phyloP scores from a whole-genome alignment of 441 rosid genomes.

The Mallotus japonicus region DNA sequence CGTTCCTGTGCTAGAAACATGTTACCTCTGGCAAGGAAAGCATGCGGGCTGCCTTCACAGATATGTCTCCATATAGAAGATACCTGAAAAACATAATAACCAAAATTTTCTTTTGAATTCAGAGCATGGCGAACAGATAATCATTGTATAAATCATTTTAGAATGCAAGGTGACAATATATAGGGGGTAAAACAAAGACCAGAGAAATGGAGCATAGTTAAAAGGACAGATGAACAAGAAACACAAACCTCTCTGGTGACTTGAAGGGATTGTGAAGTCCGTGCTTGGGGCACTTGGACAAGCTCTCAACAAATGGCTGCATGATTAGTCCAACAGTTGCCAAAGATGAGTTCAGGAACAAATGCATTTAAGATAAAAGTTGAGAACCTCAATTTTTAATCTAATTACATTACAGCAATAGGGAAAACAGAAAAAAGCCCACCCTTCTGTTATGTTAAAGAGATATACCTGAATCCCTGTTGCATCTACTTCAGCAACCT shows the following conservation, averaged over 20 bases:
- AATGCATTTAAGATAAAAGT: neutral
- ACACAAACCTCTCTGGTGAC: slow-evolving; percentile 79
- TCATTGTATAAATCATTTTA: neutral
- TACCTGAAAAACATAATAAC: slow-evolving; percentile 47
- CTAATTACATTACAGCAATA: neutral
- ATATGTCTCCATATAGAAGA: slow-evolving; percentile 85
- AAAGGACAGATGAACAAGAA: slow-evolving; percentile 13
- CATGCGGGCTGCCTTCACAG: slow-evolving; percentile 84
- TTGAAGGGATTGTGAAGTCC: slow-evolving; percentile 97
- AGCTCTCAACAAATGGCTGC: slow-evolving; percentile 95
- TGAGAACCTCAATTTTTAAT: neutral
- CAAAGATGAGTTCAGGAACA: slow-evolving; percentile 7
- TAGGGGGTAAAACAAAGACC: neutral
- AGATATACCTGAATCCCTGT: slow-evolving; percentile 59
- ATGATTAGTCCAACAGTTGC: slow-evolving; percentile 25
- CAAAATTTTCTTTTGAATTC: neutral
- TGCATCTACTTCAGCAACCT: slow-evolving; percentile 79
- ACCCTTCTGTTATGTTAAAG: neutral
- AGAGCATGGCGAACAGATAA: too few species aligned
- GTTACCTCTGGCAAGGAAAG: slow-evolving; percentile 82
- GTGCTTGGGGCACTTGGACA: slow-evolving; percentile 90
- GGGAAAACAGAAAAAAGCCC: neutral
- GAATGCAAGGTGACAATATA: neutral
- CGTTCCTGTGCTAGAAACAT: slow-evolving; percentile 8
- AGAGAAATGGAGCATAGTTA: slow-evolving; percentile 1